Evolutionary conservation across 2,329 filamentous ascomycete genomes (phyloP), one percentile per base, ranked within the genome.

Genomic region (Zelopaecilomyces penicillatus): DNA sequence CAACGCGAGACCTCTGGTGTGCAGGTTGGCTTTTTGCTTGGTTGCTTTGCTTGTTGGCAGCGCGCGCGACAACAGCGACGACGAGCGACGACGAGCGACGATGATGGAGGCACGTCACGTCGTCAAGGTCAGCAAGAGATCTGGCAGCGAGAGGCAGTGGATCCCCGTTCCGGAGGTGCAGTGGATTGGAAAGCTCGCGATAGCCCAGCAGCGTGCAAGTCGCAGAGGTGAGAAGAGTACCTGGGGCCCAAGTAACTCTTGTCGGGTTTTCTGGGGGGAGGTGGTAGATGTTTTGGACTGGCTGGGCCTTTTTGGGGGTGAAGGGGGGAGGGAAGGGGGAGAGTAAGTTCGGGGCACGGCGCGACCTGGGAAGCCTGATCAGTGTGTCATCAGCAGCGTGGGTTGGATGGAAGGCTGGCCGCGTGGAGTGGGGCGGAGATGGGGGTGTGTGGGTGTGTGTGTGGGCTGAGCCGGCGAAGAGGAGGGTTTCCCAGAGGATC

Each of bases 231-330:
- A 51, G 57, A 55, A 48, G 52, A 49, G 66, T 69, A 69, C 66
- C 57, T 68, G 54, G 47, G 56, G 53, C 54, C 52, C 58, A 69
- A 65, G 66, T 68, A 68, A 63, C 63, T 67, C 57, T 52, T 53
- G 55, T 54, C 50, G 58, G 57, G 58, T 48, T 52, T 53, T 44
- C 43, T 53, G 52, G 52, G 54, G 53, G 54, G 53, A 50, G 49
- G 50, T 49, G 54, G 56, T 60, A 53, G 63, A 65, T 62, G 61
- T 63, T 65, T 65, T 63, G 60, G 61, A 60, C 56, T 58, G 59
- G 57, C 39, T 60, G 53, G 56, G 49, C 54, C 56, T 59, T 54
- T 61, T 61, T 62, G 57, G 53, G 57, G 19, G 57, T 59, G 52
- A 54, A 58, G 55, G 58, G 55, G 53, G 59, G 52, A 54, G 51